Base-by-base conservation (phyloP, 1,284 basidiomycete species). In the Cryptococcus hybrid region DNA sequence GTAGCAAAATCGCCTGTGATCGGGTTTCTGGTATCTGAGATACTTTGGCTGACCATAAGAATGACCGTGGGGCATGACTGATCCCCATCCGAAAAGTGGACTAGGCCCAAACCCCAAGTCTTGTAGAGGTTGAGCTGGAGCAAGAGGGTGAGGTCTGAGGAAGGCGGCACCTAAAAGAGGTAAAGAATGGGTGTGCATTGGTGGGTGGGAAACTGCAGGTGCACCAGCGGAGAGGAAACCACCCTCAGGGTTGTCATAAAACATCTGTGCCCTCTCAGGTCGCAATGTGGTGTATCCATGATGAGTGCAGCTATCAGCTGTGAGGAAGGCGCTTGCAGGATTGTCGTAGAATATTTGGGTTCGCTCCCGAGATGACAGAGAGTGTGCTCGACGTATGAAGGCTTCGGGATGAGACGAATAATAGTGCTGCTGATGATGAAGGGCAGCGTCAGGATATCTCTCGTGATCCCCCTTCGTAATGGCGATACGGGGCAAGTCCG, bases 41-140 rank as follows among this genome's bases (percentile, higher is more conserved):
- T 67, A 64, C 40, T 59, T 65, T 12, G 69, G 67, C 43, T 60
- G 59, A 24, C 69, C 67, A 54, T 69, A 71, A 2, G 54, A 40
- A 43, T 69, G 64, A 3, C 47, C 12, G 0, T 59, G 52, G n/a
- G 67, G 63, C n/a, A 47, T 56, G 12, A 69, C 66, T 15, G 57
- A 63, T 13, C 64, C 66, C 69, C 69, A 71, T 7, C 69, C 69
- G 56, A 66, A 69, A 2, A 71, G 58, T 0, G 69, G 69, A 5
- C 52, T 47, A 0, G 64, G 66, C 3, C 69, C 69, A 15, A 44
- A 46, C 2, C 69, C 67, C 30, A 68, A 47, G 39, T 68, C 39
- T 24, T 66, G 66, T 0, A 65, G 45, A 7, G 60, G 56, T 9
- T 53, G 51, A 2, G 67, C 62, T 13, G 54, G 59, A 12, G 56